Percentiles rank a stretch among this genome's conserved stretches.
Conservation (phyloP, 1,284 basidiomycete genomes). For the Grifola frondosa region DNA sequence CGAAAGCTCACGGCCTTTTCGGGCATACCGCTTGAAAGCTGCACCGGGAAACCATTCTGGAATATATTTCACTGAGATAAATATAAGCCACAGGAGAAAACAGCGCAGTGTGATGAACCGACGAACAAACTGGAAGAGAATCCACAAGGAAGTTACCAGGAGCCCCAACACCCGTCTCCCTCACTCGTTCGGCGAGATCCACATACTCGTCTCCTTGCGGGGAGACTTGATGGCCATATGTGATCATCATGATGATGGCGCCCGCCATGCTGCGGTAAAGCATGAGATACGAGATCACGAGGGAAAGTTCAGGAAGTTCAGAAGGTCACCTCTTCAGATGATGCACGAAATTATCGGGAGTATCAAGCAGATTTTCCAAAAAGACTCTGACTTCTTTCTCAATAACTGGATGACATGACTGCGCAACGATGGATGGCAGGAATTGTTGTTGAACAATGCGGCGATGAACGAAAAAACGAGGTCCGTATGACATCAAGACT, state of each 20-base stretch:
- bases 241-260: slow-evolving; percentile 15
- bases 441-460: slow-evolving; percentile 14
- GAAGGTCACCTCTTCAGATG: slow-evolving; percentile 7
- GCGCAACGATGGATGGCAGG: slow-evolving; percentile 6
- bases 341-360: neutral
- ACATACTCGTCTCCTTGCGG: slow-evolving; percentile 12
- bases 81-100: neutral
- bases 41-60: slow-evolving; percentile 20
- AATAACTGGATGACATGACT: slow-evolving; percentile 2
- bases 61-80: slow-evolving; percentile 11
- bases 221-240: slow-evolving; percentile 12
- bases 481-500: slow-evolving; percentile 11
- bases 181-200: slow-evolving; percentile 10
- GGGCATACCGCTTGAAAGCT: slow-evolving; percentile 10
- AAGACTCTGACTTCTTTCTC: neutral
- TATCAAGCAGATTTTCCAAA: neutral
- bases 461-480: slow-evolving; percentile 5
- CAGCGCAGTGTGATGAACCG: neutral
- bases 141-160: slow-evolving; percentile 21
- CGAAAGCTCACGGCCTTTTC: neutral
- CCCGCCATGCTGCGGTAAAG: slow-evolving; percentile 8
- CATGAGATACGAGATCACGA: neutral
- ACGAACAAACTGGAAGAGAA: slow-evolving; percentile 15
- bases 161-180: slow-evolving; percentile 5
- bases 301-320: neutral